phyloP scores from a whole-genome alignment of 2,329 filamentous ascomycete species.

The Fusarium tjaetaba region DNA sequence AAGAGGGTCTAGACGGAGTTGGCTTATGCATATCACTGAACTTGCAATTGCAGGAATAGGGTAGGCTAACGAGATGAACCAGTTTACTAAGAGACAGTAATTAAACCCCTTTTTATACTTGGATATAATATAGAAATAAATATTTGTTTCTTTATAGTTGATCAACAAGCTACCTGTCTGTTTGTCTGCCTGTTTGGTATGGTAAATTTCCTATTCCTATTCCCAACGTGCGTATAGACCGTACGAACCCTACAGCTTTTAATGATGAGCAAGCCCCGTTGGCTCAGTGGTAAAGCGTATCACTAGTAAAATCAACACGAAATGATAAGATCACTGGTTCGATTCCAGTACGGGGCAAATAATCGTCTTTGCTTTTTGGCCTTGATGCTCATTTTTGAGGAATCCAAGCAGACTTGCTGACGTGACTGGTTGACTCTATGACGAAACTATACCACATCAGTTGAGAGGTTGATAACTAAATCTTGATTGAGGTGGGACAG shows the following conservation, averaged over 20 bases:
- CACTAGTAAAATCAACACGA: conserved; percentile 6
- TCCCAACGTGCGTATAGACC: neutral
- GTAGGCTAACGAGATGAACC: neutral
- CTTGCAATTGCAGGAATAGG: neutral
- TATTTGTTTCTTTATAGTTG: neutral
- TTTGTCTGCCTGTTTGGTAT: neutral
- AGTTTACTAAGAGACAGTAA: neutral
- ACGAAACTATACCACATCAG: neutral
- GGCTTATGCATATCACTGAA: neutral
- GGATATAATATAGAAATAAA: accelerated
- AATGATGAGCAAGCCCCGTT: neutral
- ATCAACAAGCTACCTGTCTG: neutral
- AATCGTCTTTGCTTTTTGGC: neutral
- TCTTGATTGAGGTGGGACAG: neutral
- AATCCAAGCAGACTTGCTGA: neutral
- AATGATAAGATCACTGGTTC: conserved; percentile 9
- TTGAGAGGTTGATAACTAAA: neutral
- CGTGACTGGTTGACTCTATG: no score
- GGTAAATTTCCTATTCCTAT: neutral
- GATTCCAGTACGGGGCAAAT: conserved; percentile 1
- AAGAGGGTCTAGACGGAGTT: neutral
- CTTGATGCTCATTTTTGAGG: neutral
- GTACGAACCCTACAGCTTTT: accelerated
- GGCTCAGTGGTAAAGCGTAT: conserved; percentile 12
- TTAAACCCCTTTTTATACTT: accelerated